phyloP scores from a whole-genome alignment of 2,329 filamentous ascomycete species.

The Penicillium sp. region DNA sequence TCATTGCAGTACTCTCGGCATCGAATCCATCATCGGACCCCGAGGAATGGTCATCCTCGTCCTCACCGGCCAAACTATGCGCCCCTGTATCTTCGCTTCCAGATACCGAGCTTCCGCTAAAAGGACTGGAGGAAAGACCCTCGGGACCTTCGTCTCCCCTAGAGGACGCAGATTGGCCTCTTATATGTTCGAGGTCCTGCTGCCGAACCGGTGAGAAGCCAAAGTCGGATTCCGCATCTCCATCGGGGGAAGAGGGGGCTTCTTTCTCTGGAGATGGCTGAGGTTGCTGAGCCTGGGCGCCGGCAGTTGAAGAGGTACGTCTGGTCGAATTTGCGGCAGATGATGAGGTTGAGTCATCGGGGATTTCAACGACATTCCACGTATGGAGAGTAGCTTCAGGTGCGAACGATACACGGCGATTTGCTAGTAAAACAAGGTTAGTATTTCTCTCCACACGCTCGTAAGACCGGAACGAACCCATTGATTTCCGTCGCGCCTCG shows the following conservation, averaged over 20 bases:
- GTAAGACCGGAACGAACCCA: constrained; percentile 53
- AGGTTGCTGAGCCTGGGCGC: constrained; percentile 49
- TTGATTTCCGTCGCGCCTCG: constrained; percentile 87
- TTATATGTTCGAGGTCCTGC: constrained; percentile 63
- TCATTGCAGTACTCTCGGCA: constrained; percentile 77
- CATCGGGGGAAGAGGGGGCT: constrained; percentile 63
- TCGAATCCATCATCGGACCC: constrained; percentile 51
- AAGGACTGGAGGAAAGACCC: constrained; percentile 74
- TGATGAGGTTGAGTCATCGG: constrained; percentile 77
- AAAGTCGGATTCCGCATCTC: constrained; percentile 58
- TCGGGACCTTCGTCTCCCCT: constrained; percentile 61
- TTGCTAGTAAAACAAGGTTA: constrained; percentile 53
- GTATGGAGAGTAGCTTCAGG: constrained; percentile 97
- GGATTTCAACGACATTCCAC: constrained; percentile 89
- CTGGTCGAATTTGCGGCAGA: constrained; percentile 73
- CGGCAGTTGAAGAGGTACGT: constrained; percentile 67
- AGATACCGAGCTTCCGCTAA: constrained; percentile 60
- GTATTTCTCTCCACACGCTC: neutral
- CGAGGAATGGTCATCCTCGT: constrained; percentile 50
- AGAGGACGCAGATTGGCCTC: constrained; percentile 29
- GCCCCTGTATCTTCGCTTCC: constrained; percentile 47
- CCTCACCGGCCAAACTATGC: constrained; percentile 41
- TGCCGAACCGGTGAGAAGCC: constrained; percentile 66
- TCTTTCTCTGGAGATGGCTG: constrained; percentile 52
- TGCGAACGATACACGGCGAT: constrained; percentile 92